These are phyloP conservation scores for Austroboletus novae-zelandiae DNA, from an alignment of 1,284 basidiomycete genomes.

Conservation along the genomic window DNA sequence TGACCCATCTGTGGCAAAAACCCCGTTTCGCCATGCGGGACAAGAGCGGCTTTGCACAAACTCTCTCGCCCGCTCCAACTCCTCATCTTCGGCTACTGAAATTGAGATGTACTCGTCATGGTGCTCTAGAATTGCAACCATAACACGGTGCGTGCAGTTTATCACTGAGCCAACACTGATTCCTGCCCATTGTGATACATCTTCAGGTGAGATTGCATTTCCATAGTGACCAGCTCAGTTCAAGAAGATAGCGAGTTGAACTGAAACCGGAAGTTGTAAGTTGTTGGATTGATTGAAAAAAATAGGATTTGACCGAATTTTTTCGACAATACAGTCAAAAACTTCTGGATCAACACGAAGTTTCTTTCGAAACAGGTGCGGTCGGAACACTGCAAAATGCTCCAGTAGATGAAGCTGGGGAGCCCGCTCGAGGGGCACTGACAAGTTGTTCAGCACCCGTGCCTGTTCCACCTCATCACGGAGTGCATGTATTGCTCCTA, in stretches of 20 bases:
- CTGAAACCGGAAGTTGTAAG: slow-evolving; percentile 24
- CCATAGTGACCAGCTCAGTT: slow-evolving; percentile 34
- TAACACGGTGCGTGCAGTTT: slow-evolving; percentile 19
- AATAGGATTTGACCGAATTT: background rate
- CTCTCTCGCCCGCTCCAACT: too few species aligned
- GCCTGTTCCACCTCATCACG: background rate
- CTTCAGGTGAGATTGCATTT: slow-evolving; percentile 32
- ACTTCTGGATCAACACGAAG: background rate
- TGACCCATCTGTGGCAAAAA: too few species aligned
- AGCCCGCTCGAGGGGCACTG: background rate
- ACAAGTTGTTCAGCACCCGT: background rate
- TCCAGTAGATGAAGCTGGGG: background rate
- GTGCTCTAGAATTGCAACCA: slow-evolving; percentile 8
- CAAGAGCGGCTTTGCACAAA: too few species aligned
- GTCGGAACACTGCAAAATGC: background rate
- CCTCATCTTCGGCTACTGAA: background rate
- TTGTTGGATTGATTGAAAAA: background rate
- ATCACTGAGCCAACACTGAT: slow-evolving; percentile 28
- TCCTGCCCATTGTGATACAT: slow-evolving; percentile 36
- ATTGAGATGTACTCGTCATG: slow-evolving; percentile 1
- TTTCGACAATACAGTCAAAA: background rate
- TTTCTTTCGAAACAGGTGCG: background rate
- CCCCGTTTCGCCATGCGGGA: too few species aligned
- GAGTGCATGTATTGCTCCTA: background rate
- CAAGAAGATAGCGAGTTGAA: slow-evolving; percentile 33